phyloP scores from a whole-genome alignment of 1,284 basidiomycete genomes.

The Sutorius eximius region DNA sequence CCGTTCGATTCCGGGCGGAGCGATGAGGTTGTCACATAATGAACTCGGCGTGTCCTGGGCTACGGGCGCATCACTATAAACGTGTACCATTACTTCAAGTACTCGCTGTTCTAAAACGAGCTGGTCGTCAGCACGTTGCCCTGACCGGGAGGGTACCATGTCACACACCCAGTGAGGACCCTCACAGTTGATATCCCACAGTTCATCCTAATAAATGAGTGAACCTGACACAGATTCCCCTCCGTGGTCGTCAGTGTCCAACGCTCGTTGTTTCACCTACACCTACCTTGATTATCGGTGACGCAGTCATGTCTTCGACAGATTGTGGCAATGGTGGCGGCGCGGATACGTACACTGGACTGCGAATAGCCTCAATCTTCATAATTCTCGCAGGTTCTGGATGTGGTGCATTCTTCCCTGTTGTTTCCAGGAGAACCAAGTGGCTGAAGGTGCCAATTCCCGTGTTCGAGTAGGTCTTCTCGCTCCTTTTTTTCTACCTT shows the following conservation, averaged over 20 bases:
- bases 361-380: conserved; percentile 87
- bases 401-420: conserved; percentile 80
- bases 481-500: neutral
- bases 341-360: conserved; percentile 36
- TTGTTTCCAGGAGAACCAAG: conserved; percentile 64
- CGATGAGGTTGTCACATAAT: neutral
- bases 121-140: neutral
- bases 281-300: neutral
- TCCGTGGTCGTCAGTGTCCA: neutral
- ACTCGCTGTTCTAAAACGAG: too few relatives aligned
- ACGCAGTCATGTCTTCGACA: conserved; percentile 25
- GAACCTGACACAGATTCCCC: neutral
- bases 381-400: conserved; percentile 75
- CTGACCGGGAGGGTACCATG: conserved; percentile 26
- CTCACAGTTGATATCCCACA: conserved; percentile 30
- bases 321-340: conserved; percentile 40
- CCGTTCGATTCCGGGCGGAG: neutral
- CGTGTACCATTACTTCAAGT: neutral
- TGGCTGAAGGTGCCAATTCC: conserved; percentile 61
- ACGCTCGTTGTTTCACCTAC: neutral
- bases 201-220: conserved; percentile 2
- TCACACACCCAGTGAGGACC: conserved; percentile 19
- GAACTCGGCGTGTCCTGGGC: neutral
- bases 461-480: conserved; percentile 70
- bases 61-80: neutral